Evolutionary conservation across 257 asterid species (phyloP).

Genomic region (Echium plantagineum): DNA sequence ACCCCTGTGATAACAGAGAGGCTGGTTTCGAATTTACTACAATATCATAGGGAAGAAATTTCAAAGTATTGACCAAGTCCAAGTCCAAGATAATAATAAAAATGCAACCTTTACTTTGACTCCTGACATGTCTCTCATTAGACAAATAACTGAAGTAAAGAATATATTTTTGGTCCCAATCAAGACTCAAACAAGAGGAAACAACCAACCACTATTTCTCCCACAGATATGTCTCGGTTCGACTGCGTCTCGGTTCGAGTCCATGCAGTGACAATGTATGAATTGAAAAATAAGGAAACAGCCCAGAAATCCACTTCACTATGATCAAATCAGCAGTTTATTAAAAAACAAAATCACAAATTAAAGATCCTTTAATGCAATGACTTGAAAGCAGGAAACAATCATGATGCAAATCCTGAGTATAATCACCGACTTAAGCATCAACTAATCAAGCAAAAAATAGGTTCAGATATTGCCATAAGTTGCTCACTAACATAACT

Average conservation of each 20-base stretch:
- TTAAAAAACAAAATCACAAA: neutral
- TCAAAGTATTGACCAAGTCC: neutral
- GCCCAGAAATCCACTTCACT: neutral
- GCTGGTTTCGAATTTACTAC: too few species aligned
- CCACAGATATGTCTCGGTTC: too few species aligned
- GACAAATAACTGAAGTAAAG: neutral
- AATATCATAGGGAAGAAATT: too few species aligned
- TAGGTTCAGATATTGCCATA: neutral
- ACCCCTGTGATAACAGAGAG: too few species aligned
- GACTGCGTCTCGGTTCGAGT: too few species aligned
- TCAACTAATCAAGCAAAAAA: neutral
- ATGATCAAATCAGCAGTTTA: conserved; percentile 3
- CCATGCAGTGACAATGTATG: too few species aligned
- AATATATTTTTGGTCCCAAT: too few species aligned
- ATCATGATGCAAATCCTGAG: neutral
- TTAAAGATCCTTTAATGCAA: neutral
- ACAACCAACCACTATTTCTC: too few species aligned
- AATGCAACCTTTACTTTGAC: neutral
- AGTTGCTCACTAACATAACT: too few species aligned
- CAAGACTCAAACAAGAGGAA: too few species aligned
- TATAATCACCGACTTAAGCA: neutral
- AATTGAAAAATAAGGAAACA: neutral
- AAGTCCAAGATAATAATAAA: neutral
- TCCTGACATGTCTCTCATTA: neutral
- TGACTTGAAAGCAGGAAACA: neutral